phyloP scores from a whole-genome alignment of 495 filamentous ascomycete species.

The Talaromyces liani region DNA sequence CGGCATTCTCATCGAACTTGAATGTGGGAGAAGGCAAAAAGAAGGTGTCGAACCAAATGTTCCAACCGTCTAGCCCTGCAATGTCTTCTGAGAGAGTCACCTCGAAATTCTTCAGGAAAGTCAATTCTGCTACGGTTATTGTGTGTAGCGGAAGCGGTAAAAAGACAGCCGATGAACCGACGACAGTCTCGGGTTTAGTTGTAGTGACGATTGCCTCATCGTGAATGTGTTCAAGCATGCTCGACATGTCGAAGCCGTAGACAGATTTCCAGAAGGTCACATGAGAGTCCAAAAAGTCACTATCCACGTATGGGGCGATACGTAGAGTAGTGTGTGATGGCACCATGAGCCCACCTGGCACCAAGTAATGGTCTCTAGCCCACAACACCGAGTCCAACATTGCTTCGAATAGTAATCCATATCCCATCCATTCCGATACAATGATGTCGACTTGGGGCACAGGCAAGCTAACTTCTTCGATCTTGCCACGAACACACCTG shows the following conservation, averaged over 20 bases:
- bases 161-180: slow-evolving; percentile 44
- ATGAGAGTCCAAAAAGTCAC: slow-evolving; percentile 63
- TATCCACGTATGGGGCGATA: slow-evolving; percentile 78
- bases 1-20: slow-evolving; percentile 33
- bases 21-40: slow-evolving; percentile 45
- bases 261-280: slow-evolving; percentile 65
- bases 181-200: slow-evolving; percentile 33
- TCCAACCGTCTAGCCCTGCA: slow-evolving; percentile 51
- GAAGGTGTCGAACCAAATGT: slow-evolving; percentile 60
- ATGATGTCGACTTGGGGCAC: slow-evolving; percentile 88
- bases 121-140: slow-evolving; percentile 48
- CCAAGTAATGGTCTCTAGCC: slow-evolving; percentile 78
- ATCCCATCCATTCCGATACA: slow-evolving; percentile 97
- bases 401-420: slow-evolving; percentile 84
- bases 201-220: slow-evolving; percentile 52
- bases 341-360: slow-evolving; percentile 72
- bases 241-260: slow-evolving; percentile 50
- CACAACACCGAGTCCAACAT: slow-evolving; percentile 94
- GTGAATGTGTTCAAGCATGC: slow-evolving; percentile 49
- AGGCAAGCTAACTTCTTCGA: slow-evolving; percentile 79
- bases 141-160: slow-evolving; percentile 48
- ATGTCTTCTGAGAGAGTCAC: slow-evolving; percentile 46
- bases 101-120: slow-evolving; percentile 49
- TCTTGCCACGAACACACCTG: slow-evolving; percentile 72
- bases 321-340: slow-evolving; percentile 84